phyloP scores from a whole-genome alignment of 2,329 filamentous ascomycete genomes.

The Pseudofabraea citricarpa region DNA sequence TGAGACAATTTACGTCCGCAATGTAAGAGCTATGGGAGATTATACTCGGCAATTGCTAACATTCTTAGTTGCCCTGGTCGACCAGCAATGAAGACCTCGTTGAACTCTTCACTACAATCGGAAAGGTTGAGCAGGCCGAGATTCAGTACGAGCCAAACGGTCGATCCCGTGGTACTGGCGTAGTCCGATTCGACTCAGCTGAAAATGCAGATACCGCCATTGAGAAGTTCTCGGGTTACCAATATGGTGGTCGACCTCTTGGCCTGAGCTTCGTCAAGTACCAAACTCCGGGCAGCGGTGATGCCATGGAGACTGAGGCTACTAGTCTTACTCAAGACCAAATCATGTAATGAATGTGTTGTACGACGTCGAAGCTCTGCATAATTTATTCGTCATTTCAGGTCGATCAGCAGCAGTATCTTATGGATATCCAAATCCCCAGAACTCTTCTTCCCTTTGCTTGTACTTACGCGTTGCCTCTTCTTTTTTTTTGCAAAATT shows the following conservation, averaged over 20 bases:
- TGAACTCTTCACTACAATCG: conserved; percentile 95
- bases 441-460: no score
- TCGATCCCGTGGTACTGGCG: conserved; percentile 88
- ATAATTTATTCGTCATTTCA: no score
- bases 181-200: conserved; percentile 84
- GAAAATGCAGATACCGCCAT: conserved; percentile 92
- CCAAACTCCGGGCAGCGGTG: conserved; percentile 57
- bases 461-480: no score
- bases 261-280: conserved; percentile 95
- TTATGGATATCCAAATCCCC: no score
- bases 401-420: no score
- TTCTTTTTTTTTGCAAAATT: no score
- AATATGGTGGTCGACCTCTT: conserved; percentile 92
- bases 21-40: conserved; percentile 70
- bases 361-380: no score
- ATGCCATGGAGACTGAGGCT: conserved; percentile 77
- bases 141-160: conserved; percentile 98
- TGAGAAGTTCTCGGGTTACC: conserved; percentile 94
- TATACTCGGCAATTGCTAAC: conserved; percentile 10
- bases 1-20: conserved; percentile 90
- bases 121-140: conserved; percentile 97
- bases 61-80: conserved; percentile 85
- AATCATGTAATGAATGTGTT: conserved; percentile 97
- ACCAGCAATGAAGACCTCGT: conserved; percentile 97
- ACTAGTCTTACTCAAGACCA: conserved; percentile 89